Conservation (phyloP, 352 stramenopile species). For the Phytophthora macrochlamydospora region DNA sequence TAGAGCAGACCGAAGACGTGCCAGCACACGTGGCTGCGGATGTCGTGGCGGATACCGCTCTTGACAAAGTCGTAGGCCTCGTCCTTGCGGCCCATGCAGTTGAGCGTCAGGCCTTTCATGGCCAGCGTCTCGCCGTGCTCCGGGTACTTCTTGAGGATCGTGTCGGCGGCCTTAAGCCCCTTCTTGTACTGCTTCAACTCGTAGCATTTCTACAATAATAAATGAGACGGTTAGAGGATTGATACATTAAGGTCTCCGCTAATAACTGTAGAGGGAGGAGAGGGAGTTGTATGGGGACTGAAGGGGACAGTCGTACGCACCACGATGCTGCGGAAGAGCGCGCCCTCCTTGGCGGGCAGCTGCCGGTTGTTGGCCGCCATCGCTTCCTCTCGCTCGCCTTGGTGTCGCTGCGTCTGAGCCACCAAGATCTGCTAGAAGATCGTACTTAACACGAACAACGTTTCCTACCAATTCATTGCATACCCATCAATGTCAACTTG, state of each 20-base stretch:
- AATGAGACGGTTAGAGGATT: neutral
- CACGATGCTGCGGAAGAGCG: slow-evolving; percentile 96
- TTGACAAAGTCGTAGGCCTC: slow-evolving; percentile 98
- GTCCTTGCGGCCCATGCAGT: slow-evolving; percentile 94
- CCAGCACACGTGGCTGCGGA: slow-evolving; percentile 98
- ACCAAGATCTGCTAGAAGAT: neutral
- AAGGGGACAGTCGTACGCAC: slow-evolving; percentile 40
- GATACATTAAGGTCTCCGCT: no score
- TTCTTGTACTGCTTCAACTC: slow-evolving; percentile 99
- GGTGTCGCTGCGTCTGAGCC: neutral
- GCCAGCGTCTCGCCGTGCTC: slow-evolving; percentile 97
- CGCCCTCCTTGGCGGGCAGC: slow-evolving; percentile 93
- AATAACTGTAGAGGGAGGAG: neutral
- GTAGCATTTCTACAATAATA: slow-evolving; percentile 91
- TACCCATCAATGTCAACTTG: no score
- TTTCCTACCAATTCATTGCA: no score
- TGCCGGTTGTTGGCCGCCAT: slow-evolving; percentile 68
- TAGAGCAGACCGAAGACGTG: slow-evolving; percentile 98
- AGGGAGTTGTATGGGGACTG: neutral
- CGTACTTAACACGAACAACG: no score
- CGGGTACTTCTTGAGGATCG: slow-evolving; percentile 97
- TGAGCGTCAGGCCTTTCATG: slow-evolving; percentile 98
- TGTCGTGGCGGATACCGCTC: slow-evolving; percentile 92
- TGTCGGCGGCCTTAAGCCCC: slow-evolving; percentile 93
- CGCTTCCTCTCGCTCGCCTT: slow-evolving; percentile 24